Percentiles rank a stretch among this genome's conserved stretches.
These are phyloP conservation scores for Cercospora sp. DNA, from an alignment of 2,329 filamentous ascomycete species.

Conservation along the genomic window DNA sequence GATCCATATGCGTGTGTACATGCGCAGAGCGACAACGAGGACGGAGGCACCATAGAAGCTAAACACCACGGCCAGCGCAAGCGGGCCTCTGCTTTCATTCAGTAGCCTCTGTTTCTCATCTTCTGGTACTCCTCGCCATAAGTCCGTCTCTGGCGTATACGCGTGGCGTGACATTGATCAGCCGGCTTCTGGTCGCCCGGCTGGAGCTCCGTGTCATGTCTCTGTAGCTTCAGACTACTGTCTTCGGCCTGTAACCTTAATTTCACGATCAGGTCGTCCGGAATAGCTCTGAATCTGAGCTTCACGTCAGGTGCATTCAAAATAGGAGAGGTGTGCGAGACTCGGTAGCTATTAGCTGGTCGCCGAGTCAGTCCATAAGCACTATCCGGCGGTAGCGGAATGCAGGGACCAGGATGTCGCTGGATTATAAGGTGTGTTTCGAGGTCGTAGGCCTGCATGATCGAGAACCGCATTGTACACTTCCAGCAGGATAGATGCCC, in stretches of 20 bases:
- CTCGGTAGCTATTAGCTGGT: not conserved
- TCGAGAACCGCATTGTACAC: no score
- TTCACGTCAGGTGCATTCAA: not conserved
- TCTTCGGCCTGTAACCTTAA: not conserved
- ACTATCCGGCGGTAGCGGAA: not conserved
- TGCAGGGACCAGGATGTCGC: not conserved
- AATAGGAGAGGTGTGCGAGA: not conserved
- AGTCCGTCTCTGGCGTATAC: not conserved
- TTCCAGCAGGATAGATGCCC: no score
- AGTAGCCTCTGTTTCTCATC: not conserved
- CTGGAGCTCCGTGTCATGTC: not conserved
- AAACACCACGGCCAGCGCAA: not conserved
- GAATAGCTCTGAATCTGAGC: not conserved
- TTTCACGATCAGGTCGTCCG: not conserved
- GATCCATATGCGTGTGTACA: not conserved
- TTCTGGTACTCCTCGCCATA: not conserved
- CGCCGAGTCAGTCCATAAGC: not conserved
- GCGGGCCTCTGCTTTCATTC: not conserved
- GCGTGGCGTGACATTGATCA: not conserved
- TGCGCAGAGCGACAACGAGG: not conserved
- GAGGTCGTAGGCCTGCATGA: not conserved
- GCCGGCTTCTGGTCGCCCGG: not conserved
- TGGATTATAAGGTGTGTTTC: not conserved
- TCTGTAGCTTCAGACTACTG: not conserved
- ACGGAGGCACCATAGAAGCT: not conserved